These are phyloP conservation scores for Trypanosoma congolense DNA, from an alignment of 208 protist genomes.

Conservation along the genomic window DNA sequence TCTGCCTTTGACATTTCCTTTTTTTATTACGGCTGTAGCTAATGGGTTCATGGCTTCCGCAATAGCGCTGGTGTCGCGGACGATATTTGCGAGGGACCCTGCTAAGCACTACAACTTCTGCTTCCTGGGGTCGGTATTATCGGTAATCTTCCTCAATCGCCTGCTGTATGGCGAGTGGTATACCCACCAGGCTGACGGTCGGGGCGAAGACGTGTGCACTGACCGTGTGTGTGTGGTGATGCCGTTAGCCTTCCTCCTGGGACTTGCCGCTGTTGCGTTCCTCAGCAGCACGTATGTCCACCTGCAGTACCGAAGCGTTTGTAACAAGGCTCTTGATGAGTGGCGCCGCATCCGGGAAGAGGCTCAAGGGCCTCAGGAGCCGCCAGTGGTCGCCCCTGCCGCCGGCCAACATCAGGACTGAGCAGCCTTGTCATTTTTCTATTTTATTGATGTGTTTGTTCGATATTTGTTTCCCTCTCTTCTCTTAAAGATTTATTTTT, in stretches of 20 bases:
- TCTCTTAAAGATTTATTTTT: too few relatives aligned
- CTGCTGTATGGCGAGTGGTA: constrained; percentile 26
- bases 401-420: too few relatives aligned
- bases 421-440: too few relatives aligned
- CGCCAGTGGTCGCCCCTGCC: too few relatives aligned
- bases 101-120: constrained; percentile 32
- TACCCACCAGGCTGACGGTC: constrained; percentile 7
- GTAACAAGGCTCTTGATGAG: constrained; percentile 29
- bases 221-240: constrained; percentile 24
- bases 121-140: constrained; percentile 12
- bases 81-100: constrained; percentile 28
- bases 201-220: constrained; percentile 10
- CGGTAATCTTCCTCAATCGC: constrained; percentile 23
- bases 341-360: constrained; percentile 25
- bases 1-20: constrained; percentile 7
- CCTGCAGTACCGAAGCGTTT: constrained; percentile 14
- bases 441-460: too few relatives aligned
- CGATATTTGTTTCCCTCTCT: too few relatives aligned
- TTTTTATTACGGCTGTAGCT: constrained; percentile 15
- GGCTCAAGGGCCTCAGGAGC: too few relatives aligned
- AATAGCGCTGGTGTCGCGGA: constrained; percentile 19
- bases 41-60: constrained; percentile 21
- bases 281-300: constrained; percentile 9
- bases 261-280: constrained; percentile 9
- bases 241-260: constrained; percentile 19